Conservation (phyloP, 2,329 filamentous ascomycete species). For the Metarhizium robertsii region DNA sequence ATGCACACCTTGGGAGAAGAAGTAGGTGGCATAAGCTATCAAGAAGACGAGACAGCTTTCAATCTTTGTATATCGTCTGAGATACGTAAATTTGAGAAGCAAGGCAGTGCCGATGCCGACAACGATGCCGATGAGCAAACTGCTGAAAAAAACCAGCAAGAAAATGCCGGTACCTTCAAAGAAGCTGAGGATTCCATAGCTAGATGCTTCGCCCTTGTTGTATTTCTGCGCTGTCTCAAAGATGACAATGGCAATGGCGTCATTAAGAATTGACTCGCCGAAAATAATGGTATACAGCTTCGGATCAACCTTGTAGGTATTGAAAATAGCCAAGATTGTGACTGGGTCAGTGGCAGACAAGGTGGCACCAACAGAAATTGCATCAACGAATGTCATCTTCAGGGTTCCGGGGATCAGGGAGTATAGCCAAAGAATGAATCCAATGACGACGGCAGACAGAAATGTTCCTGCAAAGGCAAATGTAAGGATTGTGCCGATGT, state of each 20-base stretch:
- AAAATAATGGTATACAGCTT: constrained; percentile 99
- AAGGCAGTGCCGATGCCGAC: constrained; percentile 84
- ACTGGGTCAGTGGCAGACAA: constrained; percentile 95
- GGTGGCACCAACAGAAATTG: constrained; percentile 91
- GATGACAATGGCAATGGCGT: constrained; percentile 95
- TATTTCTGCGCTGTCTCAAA: constrained; percentile 97
- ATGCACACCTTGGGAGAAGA: constrained; percentile 91
- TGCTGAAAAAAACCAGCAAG: constrained; percentile 92
- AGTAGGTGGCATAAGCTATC: constrained; percentile 93
- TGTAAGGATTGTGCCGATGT: constrained; percentile 93
- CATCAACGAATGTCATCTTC: constrained; percentile 85
- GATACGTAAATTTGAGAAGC: constrained; percentile 87
- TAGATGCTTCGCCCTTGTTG: constrained; percentile 61
- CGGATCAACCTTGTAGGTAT: constrained; percentile 97
- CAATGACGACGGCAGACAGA: constrained; percentile 91
- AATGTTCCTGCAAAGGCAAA: constrained; percentile 98
- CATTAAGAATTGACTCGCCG: constrained; percentile 94
- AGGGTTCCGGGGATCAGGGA: constrained; percentile 77
- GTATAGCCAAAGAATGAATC: constrained; percentile 80
- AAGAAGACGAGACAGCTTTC: constrained; percentile 92
- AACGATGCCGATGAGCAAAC: constrained; percentile 76
- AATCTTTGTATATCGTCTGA: constrained; percentile 87
- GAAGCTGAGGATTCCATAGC: constrained; percentile 69
- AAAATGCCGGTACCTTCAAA: constrained; percentile 92
- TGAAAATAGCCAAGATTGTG: constrained; percentile 97